phyloP scores from a whole-genome alignment of 345 rosid genomes.

The Euphorbia pulcherrima region DNA sequence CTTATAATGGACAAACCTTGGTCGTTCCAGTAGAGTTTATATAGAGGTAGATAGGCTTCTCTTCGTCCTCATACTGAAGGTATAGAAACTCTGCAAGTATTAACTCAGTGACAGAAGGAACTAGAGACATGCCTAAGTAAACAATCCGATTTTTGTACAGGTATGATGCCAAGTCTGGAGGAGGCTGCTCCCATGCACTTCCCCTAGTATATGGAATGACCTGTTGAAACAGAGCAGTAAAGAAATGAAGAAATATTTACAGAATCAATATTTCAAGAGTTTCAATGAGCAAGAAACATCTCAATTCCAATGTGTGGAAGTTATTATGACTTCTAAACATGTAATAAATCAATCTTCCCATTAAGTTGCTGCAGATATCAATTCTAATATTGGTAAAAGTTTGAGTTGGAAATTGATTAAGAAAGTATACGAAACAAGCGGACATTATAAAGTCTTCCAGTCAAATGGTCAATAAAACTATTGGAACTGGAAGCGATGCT shows the following conservation, averaged over 20 bases:
- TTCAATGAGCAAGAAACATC: background rate
- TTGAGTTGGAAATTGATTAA: background rate
- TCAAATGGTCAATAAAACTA: background rate
- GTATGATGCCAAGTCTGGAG: conserved; percentile 87
- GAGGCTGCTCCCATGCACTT: conserved; percentile 84
- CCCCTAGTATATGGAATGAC: conserved; percentile 76
- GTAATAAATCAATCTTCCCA: background rate
- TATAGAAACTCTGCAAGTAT: conserved; percentile 80
- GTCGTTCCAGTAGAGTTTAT: conserved; percentile 93
- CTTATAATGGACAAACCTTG: conserved; percentile 43
- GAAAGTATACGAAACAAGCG: background rate
- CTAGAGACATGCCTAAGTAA: conserved; percentile 92
- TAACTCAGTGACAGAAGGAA: conserved; percentile 87
- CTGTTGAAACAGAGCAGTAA: conserved; percentile 32
- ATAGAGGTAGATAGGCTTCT: conserved; percentile 84
- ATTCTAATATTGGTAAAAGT: background rate
- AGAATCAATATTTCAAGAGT: background rate
- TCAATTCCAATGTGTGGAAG: background rate
- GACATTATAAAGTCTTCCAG: background rate
- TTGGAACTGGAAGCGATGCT: too few relatives aligned
- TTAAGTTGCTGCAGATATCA: background rate
- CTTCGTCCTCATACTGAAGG: conserved; percentile 76
- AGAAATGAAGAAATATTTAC: background rate
- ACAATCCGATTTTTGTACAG: conserved; percentile 76
- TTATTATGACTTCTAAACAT: background rate